Percentiles rank a stretch among this genome's conserved stretches.
phyloP scores from a whole-genome alignment of 805 yeast genomes.

The Ogataea parapolymorpha region DNA sequence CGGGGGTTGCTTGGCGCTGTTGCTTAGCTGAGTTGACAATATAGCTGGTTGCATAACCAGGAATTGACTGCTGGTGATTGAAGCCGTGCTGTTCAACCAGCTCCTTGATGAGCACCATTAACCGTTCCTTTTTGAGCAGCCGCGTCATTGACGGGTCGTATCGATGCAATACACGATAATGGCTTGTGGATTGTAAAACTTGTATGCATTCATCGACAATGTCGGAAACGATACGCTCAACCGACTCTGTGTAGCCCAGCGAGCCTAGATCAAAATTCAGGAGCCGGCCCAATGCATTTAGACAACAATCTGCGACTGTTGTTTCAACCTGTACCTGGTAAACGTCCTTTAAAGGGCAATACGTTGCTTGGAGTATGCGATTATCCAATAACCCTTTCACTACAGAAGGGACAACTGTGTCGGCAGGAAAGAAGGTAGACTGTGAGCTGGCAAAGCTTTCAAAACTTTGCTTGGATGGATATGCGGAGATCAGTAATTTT shows the following conservation, averaged over 20 bases:
- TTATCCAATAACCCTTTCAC: constrained; percentile 10
- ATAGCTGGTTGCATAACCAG: constrained; percentile 7
- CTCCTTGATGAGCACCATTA: constrained; percentile 11
- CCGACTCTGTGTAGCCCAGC: not conserved
- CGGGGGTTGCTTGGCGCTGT: not conserved
- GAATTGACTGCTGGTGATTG: not conserved
- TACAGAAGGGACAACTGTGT: constrained; percentile 14
- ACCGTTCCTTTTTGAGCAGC: constrained; percentile 16
- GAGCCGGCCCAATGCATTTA: constrained; percentile 17
- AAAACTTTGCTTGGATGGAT: constrained; percentile 12
- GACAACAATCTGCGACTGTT: constrained; percentile 22
- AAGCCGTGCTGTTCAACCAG: not conserved
- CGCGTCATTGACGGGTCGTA: constrained; percentile 17
- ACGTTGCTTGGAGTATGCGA: constrained; percentile 19
- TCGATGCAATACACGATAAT: not conserved
- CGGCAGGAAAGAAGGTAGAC: constrained; percentile 12
- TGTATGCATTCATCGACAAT: constrained; percentile 11
- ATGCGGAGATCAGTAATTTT: constrained; percentile 19
- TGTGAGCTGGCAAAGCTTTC: constrained; percentile 6
- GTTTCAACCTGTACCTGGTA: constrained; percentile 22
- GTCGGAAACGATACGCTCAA: constrained; percentile 14
- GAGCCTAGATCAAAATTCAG: constrained; percentile 6
- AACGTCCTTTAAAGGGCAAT: constrained; percentile 20
- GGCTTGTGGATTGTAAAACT: constrained; percentile 1
- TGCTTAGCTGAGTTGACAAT: constrained; percentile 7